A percentile compares a stretch with the other conserved stretches of the same genome.
Conservation (phyloP, 257 asterid genomes). For the Lycium ferocissimum region DNA sequence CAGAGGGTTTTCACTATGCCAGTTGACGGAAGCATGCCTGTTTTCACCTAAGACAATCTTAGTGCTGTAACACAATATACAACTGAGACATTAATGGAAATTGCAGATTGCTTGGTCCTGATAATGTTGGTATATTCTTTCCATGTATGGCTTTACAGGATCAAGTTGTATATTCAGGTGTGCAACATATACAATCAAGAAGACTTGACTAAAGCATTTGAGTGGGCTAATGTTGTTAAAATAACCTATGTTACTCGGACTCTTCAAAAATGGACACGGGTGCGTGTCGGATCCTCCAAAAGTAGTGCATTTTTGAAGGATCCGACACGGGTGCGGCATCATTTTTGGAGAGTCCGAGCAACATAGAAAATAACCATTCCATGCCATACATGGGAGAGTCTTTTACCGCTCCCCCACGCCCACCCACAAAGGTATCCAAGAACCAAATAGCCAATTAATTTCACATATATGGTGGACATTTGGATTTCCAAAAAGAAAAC, state of each 20-base stretch:
- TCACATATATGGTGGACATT: constrained; percentile 4
- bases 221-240: constrained; percentile 2
- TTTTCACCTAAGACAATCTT: constrained; percentile 78
- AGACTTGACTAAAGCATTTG: background rate
- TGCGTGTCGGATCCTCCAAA: too few species aligned
- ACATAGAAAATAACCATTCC: background rate
- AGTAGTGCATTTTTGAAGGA: too few species aligned
- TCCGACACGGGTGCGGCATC: too few species aligned
- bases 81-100: constrained; percentile 10
- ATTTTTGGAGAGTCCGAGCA: too few species aligned
- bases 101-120: background rate
- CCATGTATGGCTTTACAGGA: background rate
- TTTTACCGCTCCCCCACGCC: too few species aligned
- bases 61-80: constrained; percentile 26
- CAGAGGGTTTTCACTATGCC: constrained; percentile 75
- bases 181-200: background rate
- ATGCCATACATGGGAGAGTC: constrained; percentile 3
- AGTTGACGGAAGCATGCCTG: constrained; percentile 95
- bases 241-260: too few species aligned
- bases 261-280: too few species aligned
- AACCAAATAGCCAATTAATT: background rate
- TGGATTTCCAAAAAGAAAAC: background rate
- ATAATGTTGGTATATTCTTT: background rate
- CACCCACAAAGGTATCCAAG: background rate
- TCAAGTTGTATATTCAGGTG: background rate